Evolutionary conservation across 129 eudicot species (phyloP), one percentile per base, ranked within the genome.

Genomic region (Ambrosia artemisiifolia): DNA sequence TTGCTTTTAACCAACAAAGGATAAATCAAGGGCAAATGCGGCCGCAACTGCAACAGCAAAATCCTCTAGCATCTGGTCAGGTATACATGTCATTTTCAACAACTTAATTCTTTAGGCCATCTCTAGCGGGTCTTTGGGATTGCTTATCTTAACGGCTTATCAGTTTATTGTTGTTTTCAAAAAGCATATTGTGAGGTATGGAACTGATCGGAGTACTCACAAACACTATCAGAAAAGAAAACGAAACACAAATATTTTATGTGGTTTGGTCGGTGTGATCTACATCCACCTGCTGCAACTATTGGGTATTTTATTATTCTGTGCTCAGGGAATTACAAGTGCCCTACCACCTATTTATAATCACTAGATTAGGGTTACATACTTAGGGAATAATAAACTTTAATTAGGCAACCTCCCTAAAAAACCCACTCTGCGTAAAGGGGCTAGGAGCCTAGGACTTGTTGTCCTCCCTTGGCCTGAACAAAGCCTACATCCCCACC

Each of bases 31-130:
- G 82, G 7, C 98, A 89, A 47, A 79, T 85, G 80, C 78, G 95
- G 76, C 95, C 87, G 18, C 96, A 88, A 49, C 68, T 92, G 51
- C 70, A 96, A 18, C 98, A 91, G 65, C 97, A 89, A 89, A 87
- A 70, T 80, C 75, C 87, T 68, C 88, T 92, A 14, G 54, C 83
- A n/a, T 67, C 90, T 33, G 18, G 75, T 71, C 98, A 92, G 96
- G 98, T 92, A 80, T 70, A 24, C 73, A 42, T 44, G 44, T 78
- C 59, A 7, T 40, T 40, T 10, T 59, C 17, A 36, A 59, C 38
- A 32, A 17, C 68, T 40, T 55, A 8, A 57, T 42, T 66, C 67
- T 67, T 9, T 54, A 61, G 62, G 35, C 46, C 64, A 5, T n/a
- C 0, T 50, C 1, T n/a, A 2, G 56, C 28, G 56, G 20, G 56